Evolutionary conservation across 805 yeast genomes (phyloP), one percentile per base, ranked within the genome.

Genomic region (Metschnikowia borealis): DNA sequence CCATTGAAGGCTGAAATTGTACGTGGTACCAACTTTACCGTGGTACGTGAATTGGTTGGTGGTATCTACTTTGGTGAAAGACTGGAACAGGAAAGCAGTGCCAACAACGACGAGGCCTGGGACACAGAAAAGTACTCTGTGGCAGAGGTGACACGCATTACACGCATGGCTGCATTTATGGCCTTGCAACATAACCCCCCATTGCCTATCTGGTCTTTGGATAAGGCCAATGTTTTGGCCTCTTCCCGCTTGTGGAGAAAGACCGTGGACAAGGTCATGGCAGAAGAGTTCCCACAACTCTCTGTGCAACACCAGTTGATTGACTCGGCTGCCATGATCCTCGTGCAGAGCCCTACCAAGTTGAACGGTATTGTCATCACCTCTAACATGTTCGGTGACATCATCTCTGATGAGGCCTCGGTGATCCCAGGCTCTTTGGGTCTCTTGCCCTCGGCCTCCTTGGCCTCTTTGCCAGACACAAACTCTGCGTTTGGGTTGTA

Each of bases 391-490:
- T 94, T 94, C 69, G 99, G 99, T 65, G 99, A 94, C 69, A 94
- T 94, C 69, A 89, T 94, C 62, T 87, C 96, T 50, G 99, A 94
- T 69, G 99, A 94, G 76, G 97, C 98, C 31, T 87, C 96, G 17
- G 97, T 91, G 45, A 94, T 94, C 62, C 99, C 99, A 40, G 99
- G 99, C 42, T 92, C 98, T 23, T 78, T 94, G 55, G 99, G 99
- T 54, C 80, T 94, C 59, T 80, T 94, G 57, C 99, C 99, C 46
- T 89, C 97, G 50, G 95, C 99, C 3, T 92, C 98, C 18, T 81
- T 94, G 64, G 94, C 97, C 3, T 89, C 97, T n/a, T 79, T 94
- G 65, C 99, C 99, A 48, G 97, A 92, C 70, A 82, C 92, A 37
- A 91, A 91, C 78, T 75, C 80, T 46, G 98, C 98, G 0, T 91